Evolutionary conservation across 805 yeast species (phyloP), one percentile per base, ranked within the genome.

Genomic region (Yamadazyma kitorensis): DNA sequence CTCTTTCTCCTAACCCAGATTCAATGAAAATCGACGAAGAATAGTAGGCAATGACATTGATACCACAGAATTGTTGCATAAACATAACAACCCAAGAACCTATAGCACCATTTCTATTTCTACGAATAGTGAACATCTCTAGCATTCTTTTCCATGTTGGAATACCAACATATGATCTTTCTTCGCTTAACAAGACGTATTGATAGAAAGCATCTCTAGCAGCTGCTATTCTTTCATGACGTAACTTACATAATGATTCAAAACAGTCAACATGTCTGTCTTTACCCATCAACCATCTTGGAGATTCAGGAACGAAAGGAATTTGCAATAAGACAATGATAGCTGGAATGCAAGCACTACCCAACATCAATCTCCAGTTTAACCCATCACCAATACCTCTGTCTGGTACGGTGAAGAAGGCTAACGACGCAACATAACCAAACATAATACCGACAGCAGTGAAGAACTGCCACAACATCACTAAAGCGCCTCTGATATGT

Each of bases 31-130:
- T 86, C 7, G 83, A 69, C 0, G 93, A 80, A 1, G 91, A 82
- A 59, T 84, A 86, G 61, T 85, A 83, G 15, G 94, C 91, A 59
- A 86, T 84, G 34, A 86, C 91, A 51, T 86, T 86, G 56, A 86
- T 77, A 47, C 95, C 95, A 61, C 94, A 86, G 63, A 86, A 83
- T 57, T 86, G 95, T 64, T 86, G 95, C 86, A 82, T 82, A 53
- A 86, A 83, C 78, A 87, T 86, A 39, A 80, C 86, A 42, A 85
- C 72, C 74, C 82, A 82, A 3, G 94, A 78, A 34, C 86, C 95
- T 37, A 82, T 47, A 6, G 86, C 77, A 34, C 93, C 94, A 53
- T 86, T 82, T 61, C 95, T 76, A 57, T 84, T 85, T 68, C 96
- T 76, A 57, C 93, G 74, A 28, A 83, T 68, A 1, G 80, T 71